phyloP scores from a whole-genome alignment of 805 yeast genomes.

The Kregervanrija delftensis region DNA sequence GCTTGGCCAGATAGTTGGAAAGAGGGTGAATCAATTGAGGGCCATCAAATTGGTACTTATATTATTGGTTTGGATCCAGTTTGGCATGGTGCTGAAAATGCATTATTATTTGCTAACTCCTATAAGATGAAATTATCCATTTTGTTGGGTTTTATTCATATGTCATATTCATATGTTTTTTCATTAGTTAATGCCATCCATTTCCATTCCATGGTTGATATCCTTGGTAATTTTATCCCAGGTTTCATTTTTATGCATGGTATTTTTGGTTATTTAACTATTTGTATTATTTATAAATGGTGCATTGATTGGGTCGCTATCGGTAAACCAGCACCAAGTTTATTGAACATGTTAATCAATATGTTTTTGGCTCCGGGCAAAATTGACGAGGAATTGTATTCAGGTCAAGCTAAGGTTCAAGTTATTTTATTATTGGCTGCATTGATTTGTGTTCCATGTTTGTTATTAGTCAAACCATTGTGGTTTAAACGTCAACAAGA shows the following conservation, averaged over 20 bases:
- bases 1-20: conserved; percentile 75
- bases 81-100: conserved; percentile 98
- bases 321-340: conserved; percentile 80
- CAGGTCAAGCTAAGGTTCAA: conserved; percentile 76
- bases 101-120: conserved; percentile 83
- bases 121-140: conserved; percentile 96
- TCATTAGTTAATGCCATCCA: conserved; percentile 73
- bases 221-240: conserved; percentile 89
- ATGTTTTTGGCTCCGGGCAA: conserved; percentile 94
- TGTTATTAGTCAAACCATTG: conserved; percentile 78
- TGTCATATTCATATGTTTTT: conserved; percentile 83
- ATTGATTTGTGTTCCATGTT: conserved; percentile 85
- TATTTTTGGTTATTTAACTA: conserved; percentile 85
- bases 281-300: conserved; percentile 92
- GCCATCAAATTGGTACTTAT: conserved; percentile 62
- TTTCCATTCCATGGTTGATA: conserved; percentile 68
- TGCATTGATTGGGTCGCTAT: conserved; percentile 80
- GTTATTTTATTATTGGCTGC: conserved; percentile 68
- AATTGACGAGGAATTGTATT: conserved; percentile 71
- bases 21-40: conserved; percentile 64
- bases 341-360: conserved; percentile 88
- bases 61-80: conserved; percentile 84
- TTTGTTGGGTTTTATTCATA: conserved; percentile 89
- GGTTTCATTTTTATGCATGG: conserved; percentile 94
- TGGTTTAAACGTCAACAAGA: conserved; percentile 37